These are phyloP conservation scores for Corynespora cassiicola DNA, from an alignment of 2,329 filamentous ascomycete genomes.

Conservation along the genomic window DNA sequence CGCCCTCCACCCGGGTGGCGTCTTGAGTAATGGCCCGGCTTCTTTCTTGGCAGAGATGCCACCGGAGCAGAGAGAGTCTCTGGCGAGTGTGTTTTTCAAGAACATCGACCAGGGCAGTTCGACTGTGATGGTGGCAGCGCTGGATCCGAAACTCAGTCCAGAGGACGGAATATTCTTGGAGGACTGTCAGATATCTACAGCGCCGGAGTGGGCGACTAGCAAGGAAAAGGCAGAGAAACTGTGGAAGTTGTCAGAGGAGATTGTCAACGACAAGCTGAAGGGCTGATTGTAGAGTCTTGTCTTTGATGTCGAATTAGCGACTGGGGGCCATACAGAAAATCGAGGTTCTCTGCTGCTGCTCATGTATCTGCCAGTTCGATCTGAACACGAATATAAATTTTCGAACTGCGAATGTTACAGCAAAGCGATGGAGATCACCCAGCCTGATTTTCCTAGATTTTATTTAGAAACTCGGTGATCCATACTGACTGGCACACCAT, in stretches of 20 bases:
- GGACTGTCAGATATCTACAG: neutral
- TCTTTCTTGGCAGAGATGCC: neutral
- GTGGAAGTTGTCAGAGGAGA: slow-evolving; percentile 15
- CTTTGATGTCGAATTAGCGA: too few species aligned
- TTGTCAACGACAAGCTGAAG: slow-evolving; percentile 13
- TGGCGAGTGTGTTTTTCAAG: too few species aligned
- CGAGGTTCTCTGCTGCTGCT: too few species aligned
- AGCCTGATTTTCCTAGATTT: too few species aligned
- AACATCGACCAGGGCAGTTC: slow-evolving; percentile 18
- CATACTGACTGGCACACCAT: too few species aligned
- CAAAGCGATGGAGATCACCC: too few species aligned
- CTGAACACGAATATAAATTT: too few species aligned
- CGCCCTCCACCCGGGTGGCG: slow-evolving; percentile 4
- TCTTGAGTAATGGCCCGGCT: slow-evolving; percentile 5
- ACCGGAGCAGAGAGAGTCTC: slow-evolving; percentile 5
- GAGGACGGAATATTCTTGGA: slow-evolving; percentile 3
- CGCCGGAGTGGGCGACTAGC: slow-evolving; percentile 3
- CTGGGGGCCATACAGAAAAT: too few species aligned
- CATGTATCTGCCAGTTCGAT: too few species aligned
- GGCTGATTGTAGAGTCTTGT: too few species aligned
- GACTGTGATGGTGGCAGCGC: slow-evolving; percentile 9
- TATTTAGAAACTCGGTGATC: too few species aligned
- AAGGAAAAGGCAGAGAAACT: slow-evolving; percentile 10
- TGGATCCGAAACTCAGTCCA: slow-evolving; percentile 9
- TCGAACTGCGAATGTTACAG: too few species aligned